Evolutionary conservation across 208 protist species (phyloP).

Genomic region (Acanthamoeba sp.): DNA sequence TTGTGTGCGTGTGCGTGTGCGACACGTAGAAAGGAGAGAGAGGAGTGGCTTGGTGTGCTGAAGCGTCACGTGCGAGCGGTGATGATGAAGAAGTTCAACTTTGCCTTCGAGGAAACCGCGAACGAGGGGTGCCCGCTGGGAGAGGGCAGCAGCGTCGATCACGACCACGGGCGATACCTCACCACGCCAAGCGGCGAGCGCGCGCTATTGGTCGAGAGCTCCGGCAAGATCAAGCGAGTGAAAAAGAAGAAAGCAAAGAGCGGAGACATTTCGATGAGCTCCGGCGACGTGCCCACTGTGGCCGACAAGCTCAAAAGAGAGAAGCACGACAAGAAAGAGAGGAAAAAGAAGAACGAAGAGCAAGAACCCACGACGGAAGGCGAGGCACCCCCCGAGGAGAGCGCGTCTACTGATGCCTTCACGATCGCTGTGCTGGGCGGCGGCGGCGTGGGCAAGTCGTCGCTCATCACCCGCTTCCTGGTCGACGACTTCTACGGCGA

Average conservation of each 20-base stretch:
- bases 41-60: not conserved
- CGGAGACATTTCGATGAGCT: not conserved
- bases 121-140: not conserved
- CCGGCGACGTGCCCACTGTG: too few relatives aligned
- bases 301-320: not conserved
- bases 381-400: too few relatives aligned
- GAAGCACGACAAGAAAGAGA: not conserved
- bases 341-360: not conserved
- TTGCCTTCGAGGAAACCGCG: not conserved
- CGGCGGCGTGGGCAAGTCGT: constrained; percentile 36
- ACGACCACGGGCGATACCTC: not conserved
- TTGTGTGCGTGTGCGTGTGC: too few relatives aligned
- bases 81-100: constrained; percentile 32
- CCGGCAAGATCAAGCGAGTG: not conserved
- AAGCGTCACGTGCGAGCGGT: not conserved
- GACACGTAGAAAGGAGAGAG: not conserved
- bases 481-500: not conserved
- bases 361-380: too few relatives aligned
- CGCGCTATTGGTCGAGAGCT: not conserved
- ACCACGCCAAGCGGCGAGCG: not conserved
- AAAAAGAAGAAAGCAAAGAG: not conserved
- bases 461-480: not conserved
- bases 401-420: not conserved
- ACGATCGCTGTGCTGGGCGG: constrained; percentile 48
- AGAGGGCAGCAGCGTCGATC: not conserved